Conservation (phyloP, 768 basidiomycete species). For the Clavulina sp. region DNA sequence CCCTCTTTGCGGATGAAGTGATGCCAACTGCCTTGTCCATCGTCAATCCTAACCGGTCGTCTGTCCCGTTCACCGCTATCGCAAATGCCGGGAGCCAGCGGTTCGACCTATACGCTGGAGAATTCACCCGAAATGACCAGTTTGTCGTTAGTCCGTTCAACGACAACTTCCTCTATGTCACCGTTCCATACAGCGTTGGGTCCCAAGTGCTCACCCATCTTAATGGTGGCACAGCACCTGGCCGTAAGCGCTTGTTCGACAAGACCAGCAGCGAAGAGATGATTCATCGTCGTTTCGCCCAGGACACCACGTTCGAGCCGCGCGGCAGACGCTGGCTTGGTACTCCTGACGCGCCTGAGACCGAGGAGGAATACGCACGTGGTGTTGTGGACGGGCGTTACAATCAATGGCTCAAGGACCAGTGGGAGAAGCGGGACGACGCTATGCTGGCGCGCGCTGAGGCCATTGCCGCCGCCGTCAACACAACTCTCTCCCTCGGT, state of each 20-base stretch:
- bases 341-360: neutral
- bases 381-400: conserved; percentile 4
- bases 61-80: conserved; percentile 45
- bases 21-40: neutral
- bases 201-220: conserved; percentile 27
- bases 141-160: conserved; percentile 55
- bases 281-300: no score
- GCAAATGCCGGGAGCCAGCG: conserved; percentile 46
- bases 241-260: neutral
- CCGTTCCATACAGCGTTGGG: conserved; percentile 35
- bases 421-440: conserved; percentile 21
- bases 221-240: conserved; percentile 5
- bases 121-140: conserved; percentile 69
- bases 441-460: neutral
- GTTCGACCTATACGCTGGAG: conserved; percentile 45
- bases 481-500: conserved; percentile 39
- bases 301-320: no score
- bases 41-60: conserved; percentile 32
- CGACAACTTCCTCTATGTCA: conserved; percentile 45
- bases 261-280: no score
- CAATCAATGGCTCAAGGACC: conserved; percentile 14
- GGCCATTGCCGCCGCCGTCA: conserved; percentile 11
- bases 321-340: no score
- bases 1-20: conserved; percentile 36
- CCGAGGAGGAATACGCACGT: conserved; percentile 4